Evolutionary conservation across 768 basidiomycete species (phyloP).

Genomic region (Pleurotus djamor): DNA sequence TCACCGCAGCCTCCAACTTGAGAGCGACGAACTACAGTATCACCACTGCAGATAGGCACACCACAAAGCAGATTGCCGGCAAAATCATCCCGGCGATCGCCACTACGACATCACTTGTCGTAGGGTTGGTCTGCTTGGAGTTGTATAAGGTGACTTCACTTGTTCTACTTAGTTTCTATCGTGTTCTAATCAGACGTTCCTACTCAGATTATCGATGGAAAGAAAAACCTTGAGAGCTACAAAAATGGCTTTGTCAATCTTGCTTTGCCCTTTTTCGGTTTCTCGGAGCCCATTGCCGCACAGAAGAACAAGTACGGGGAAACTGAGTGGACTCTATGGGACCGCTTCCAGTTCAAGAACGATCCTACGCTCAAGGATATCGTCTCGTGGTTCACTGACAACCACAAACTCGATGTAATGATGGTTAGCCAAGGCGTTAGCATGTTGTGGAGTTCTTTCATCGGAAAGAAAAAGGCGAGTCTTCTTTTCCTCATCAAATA

Average conservation of each 20-base stretch:
- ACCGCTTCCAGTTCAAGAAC: constrained; percentile 89
- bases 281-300: constrained; percentile 95
- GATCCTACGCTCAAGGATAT: constrained; percentile 89
- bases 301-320: constrained; percentile 84
- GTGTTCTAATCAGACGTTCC: not conserved
- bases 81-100: constrained; percentile 99
- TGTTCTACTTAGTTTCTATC: not conserved
- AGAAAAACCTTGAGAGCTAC: constrained; percentile 90
- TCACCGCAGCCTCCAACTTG: constrained; percentile 95
- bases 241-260: constrained; percentile 99
- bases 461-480: constrained; percentile 88
- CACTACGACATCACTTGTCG: constrained; percentile 95
- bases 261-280: constrained; percentile 97
- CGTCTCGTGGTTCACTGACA: constrained; percentile 76
- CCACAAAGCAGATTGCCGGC: constrained; percentile 96
- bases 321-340: constrained; percentile 98
- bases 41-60: constrained; percentile 80
- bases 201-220: constrained; percentile 87
- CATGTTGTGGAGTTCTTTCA: constrained; percentile 96
- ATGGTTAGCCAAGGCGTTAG: constrained; percentile 99
- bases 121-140: constrained; percentile 94
- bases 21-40: constrained; percentile 96
- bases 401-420: constrained; percentile 83
- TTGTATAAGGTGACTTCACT: constrained; percentile 76
- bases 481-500: not conserved